Conservation (phyloP, 2,329 filamentous ascomycete species). For the Calonectria hongkongensis region DNA sequence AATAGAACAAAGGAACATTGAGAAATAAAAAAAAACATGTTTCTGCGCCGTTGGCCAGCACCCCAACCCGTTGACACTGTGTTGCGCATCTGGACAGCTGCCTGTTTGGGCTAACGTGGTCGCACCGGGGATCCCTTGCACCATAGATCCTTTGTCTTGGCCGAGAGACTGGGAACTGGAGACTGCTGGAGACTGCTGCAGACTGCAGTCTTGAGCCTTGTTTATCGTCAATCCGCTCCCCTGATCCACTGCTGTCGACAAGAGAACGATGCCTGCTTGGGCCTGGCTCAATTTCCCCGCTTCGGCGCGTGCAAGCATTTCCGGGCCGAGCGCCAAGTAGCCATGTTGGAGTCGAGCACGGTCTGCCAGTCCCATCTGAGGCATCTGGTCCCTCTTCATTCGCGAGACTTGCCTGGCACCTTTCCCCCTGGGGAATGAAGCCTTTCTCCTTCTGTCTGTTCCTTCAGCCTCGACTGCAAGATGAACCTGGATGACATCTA, state of each 20-base stretch:
- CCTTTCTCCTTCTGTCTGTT: conserved; percentile 53
- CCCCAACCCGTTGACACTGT: conserved; percentile 47
- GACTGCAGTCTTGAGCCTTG: conserved; percentile 19
- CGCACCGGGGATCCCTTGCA: conserved; percentile 41
- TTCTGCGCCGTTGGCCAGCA: conserved; percentile 37
- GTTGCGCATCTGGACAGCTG: conserved; percentile 49
- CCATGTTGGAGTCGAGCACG: conserved; percentile 40
- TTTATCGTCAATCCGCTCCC: conserved; percentile 29
- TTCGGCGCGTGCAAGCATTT: conserved; percentile 43
- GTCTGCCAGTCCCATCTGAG: conserved; percentile 53
- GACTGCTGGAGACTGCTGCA: neutral
- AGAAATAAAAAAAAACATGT: conserved; percentile 22
- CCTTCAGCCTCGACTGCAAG: conserved; percentile 55
- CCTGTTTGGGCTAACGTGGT: conserved; percentile 51
- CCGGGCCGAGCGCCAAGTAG: conserved; percentile 49
- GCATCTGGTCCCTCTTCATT: conserved; percentile 53
- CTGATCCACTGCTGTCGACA: conserved; percentile 39
- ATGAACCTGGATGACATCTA: conserved; percentile 49
- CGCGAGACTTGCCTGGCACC: conserved; percentile 51
- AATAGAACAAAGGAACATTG: neutral
- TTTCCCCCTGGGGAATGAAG: conserved; percentile 54
- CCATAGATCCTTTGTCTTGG: conserved; percentile 40
- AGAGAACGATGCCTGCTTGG: conserved; percentile 43
- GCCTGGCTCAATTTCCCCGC: conserved; percentile 52
- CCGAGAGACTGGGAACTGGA: conserved; percentile 34